Conservation (phyloP, 495 filamentous ascomycete species). For the Chaetomium cochliodes region DNA sequence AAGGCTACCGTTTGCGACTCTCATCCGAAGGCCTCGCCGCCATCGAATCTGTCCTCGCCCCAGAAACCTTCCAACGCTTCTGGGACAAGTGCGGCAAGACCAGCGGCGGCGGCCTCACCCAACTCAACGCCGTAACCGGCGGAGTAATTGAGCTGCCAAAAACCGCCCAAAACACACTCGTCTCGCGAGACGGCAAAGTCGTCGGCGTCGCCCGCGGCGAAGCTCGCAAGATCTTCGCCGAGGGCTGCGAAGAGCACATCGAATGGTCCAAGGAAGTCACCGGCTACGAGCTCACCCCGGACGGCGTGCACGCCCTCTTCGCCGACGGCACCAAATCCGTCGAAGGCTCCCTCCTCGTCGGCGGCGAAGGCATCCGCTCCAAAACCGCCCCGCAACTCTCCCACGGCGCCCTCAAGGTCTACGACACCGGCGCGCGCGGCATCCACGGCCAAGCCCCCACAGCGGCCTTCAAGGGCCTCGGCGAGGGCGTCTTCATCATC, state of each 20-base stretch:
- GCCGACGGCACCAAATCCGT: conserved; percentile 51
- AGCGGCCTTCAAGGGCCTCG: conserved; percentile 53
- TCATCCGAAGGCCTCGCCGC: conserved; percentile 51
- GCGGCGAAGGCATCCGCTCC: conserved; percentile 55
- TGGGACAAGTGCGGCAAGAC: conserved; percentile 55
- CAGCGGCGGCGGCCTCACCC: conserved; percentile 45
- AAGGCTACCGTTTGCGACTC: conserved; percentile 57
- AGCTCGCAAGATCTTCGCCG: conserved; percentile 49
- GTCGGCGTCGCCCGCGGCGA: conserved; percentile 54
- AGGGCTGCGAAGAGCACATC: conserved; percentile 47
- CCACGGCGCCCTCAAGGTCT: conserved; percentile 49
- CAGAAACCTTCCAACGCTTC: conserved; percentile 48
- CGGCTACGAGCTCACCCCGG: conserved; percentile 46
- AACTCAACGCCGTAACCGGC: conserved; percentile 49
- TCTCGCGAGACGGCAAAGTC: conserved; percentile 49
- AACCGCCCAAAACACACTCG: conserved; percentile 30
- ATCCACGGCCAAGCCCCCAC: conserved; percentile 57
- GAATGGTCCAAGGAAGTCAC: conserved; percentile 49
- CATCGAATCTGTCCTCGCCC: conserved; percentile 51
- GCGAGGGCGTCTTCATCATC: conserved; percentile 53
- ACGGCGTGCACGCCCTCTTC: conserved; percentile 48
- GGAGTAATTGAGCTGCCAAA: conserved; percentile 25
- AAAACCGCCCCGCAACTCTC: conserved; percentile 52
- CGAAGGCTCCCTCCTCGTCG: conserved; percentile 50
- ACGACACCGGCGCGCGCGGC: conserved; percentile 54